These are phyloP conservation scores for Coffea eugenioides DNA, from an alignment of 257 asterid species.

Conservation along the genomic window DNA sequence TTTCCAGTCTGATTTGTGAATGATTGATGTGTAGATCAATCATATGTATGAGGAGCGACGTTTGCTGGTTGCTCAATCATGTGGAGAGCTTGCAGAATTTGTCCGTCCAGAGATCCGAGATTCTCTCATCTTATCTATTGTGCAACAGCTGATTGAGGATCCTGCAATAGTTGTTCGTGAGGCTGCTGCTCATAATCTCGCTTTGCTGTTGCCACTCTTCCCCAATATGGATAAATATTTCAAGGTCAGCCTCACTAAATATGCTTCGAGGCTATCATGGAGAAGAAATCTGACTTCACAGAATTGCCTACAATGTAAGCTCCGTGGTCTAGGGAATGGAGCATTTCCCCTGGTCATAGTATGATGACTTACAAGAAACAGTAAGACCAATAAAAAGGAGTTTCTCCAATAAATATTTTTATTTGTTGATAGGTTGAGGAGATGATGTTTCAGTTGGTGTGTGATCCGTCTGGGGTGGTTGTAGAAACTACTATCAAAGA, in stretches of 20 bases:
- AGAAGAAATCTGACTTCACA: conserved; percentile 94
- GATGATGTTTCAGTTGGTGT: conserved; percentile 92
- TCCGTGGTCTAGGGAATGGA: conserved; percentile 96
- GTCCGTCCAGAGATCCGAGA: conserved; percentile 98
- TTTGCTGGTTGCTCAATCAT: conserved; percentile 97
- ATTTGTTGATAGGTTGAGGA: conserved; percentile 84
- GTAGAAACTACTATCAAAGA: conserved; percentile 87
- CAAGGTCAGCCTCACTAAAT: conserved; percentile 99
- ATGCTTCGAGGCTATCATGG: conserved; percentile 99
- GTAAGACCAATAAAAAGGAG: conserved; percentile 19
- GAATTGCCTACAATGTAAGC: conserved; percentile 94
- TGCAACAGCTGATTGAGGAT: conserved; percentile 98
- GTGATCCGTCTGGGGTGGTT: conserved; percentile 95
- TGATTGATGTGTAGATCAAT: conserved; percentile 64
- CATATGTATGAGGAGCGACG: conserved; percentile 99
- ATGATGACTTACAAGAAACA: conserved; percentile 43
- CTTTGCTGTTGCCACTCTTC: conserved; percentile 93
- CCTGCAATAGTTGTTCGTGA: conserved; percentile 96
- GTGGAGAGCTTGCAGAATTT: conserved; percentile 95
- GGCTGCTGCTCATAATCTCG: conserved; percentile 96
- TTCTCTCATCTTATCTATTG: conserved; percentile 95
- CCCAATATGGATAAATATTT: conserved; percentile 95
- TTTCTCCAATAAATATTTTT: conserved; percentile 43
- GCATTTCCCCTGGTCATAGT: conserved; percentile 67
- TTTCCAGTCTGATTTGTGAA: conserved; percentile 12